A percentile compares a stretch with the other conserved stretches of the same genome.
phyloP scores from a whole-genome alignment of 2,329 filamentous ascomycete genomes.

The Phialophora verrucosa region DNA sequence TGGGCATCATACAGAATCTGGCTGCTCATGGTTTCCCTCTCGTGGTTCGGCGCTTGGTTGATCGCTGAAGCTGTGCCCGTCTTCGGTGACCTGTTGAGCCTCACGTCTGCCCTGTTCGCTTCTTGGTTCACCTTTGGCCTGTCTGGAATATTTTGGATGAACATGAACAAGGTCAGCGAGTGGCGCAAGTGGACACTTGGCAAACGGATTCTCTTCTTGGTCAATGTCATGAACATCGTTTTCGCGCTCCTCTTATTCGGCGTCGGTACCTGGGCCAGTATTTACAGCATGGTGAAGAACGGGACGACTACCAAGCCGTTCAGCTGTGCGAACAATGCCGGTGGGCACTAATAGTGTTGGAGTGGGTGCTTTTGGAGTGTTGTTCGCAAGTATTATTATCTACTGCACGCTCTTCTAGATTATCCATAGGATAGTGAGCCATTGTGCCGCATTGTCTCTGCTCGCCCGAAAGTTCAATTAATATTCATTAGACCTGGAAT shows the following conservation, averaged over 20 bases:
- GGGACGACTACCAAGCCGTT: slow-evolving; percentile 28
- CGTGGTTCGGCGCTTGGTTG: slow-evolving; percentile 69
- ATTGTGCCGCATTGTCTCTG: neutral
- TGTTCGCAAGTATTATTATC: slow-evolving; percentile 8
- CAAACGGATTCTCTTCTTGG: slow-evolving; percentile 23
- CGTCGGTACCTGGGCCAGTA: slow-evolving; percentile 41
- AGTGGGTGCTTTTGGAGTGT: neutral
- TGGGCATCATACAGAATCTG: slow-evolving; percentile 62
- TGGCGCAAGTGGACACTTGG: slow-evolving; percentile 17
- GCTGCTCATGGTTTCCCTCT: slow-evolving; percentile 60
- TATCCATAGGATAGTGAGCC: slow-evolving; percentile 9
- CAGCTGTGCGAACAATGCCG: slow-evolving; percentile 23
- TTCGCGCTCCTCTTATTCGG: slow-evolving; percentile 37
- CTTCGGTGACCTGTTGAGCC: slow-evolving; percentile 68
- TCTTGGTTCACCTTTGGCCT: slow-evolving; percentile 67
- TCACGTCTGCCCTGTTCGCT: slow-evolving; percentile 68
- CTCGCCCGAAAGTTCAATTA: neutral
- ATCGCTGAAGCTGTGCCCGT: slow-evolving; percentile 73
- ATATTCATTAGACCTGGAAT: neutral
- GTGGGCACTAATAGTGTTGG: slow-evolving; percentile 8
- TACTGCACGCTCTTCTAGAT: slow-evolving; percentile 3
- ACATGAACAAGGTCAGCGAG: slow-evolving; percentile 23
- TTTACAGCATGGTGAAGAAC: slow-evolving; percentile 37
- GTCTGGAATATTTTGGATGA: slow-evolving; percentile 45
- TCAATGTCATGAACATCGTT: slow-evolving; percentile 32